These are phyloP conservation scores for Bimuria novae-zelandiae DNA, from an alignment of 2,329 filamentous ascomycete genomes.

Conservation along the genomic window DNA sequence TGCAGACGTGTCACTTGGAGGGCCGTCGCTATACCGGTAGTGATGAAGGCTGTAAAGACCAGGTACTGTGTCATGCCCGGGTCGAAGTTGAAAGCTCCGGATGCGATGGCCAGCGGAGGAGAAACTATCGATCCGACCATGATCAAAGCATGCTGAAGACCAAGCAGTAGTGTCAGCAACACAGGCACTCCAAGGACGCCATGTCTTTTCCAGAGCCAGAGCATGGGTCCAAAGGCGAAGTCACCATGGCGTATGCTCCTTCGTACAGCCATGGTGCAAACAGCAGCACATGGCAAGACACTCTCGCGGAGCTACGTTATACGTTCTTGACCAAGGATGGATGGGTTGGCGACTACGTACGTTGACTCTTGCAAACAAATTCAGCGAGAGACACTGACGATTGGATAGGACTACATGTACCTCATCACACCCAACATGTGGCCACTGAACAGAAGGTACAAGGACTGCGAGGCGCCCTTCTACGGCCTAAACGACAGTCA, in stretches of 20 bases:
- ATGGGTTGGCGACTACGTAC: slow-evolving; percentile 48
- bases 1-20: slow-evolving; percentile 34
- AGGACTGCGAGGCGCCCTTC: slow-evolving; percentile 31
- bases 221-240: slow-evolving; percentile 5
- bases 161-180: slow-evolving; percentile 26
- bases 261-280: slow-evolving; percentile 11
- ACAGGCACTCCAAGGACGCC: too few species aligned
- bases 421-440: slow-evolving; percentile 27
- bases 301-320: slow-evolving; percentile 27
- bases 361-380: neutral
- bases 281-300: slow-evolving; percentile 15
- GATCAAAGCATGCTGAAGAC: slow-evolving; percentile 36
- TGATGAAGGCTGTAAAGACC: slow-evolving; percentile 35
- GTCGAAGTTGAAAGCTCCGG: slow-evolving; percentile 35
- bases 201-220: too few species aligned
- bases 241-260: slow-evolving; percentile 3
- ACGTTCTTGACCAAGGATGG: slow-evolving; percentile 45
- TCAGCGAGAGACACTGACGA: slow-evolving; percentile 1
- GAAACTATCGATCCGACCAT: slow-evolving; percentile 36
- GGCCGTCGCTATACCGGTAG: slow-evolving; percentile 33
- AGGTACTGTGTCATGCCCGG: slow-evolving; percentile 30
- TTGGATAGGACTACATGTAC: slow-evolving; percentile 43
- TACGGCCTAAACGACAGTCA: slow-evolving; percentile 36
- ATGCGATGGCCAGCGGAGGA: slow-evolving; percentile 36
- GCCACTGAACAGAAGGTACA: slow-evolving; percentile 32